Conservation (phyloP, 2,329 filamentous ascomycete species). For the Cladosporium colombiae region DNA sequence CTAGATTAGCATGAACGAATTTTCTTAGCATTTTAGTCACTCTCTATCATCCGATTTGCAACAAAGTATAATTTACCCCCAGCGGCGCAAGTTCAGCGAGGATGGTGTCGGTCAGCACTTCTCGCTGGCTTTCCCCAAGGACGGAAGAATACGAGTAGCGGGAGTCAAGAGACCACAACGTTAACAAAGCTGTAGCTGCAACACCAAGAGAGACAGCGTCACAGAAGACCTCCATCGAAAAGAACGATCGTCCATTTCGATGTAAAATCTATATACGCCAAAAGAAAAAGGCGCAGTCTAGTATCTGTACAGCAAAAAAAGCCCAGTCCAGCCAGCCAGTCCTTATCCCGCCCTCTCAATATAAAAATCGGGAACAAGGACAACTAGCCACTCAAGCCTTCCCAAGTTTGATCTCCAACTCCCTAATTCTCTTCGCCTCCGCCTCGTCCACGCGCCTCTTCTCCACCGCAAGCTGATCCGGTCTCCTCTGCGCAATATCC, state of each 20-base stretch:
- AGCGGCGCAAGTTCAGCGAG: too few species aligned
- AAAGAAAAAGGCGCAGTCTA: background rate
- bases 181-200: too few species aligned
- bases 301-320: background rate
- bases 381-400: conserved; percentile 28
- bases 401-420: conserved; percentile 38
- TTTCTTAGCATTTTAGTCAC: too few species aligned
- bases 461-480: conserved; percentile 83
- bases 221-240: too few species aligned
- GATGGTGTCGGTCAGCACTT: too few species aligned
- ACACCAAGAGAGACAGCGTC: too few species aligned
- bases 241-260: background rate
- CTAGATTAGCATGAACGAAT: too few species aligned
- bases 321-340: background rate
- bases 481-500: conserved; percentile 83
- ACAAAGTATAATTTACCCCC: too few species aligned
- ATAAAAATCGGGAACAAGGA: background rate
- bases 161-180: too few species aligned
- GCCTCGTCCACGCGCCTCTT: conserved; percentile 62
- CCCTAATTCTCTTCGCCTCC: conserved; percentile 42
- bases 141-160: too few species aligned
- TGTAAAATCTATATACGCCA: background rate
- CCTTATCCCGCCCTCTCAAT: background rate
- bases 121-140: too few species aligned
- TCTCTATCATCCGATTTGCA: too few species aligned